These are phyloP conservation scores for Takakia lepidozioides DNA, from an alignment of 225 moss, liverwort and hornwort genomes.

Conservation along the genomic window DNA sequence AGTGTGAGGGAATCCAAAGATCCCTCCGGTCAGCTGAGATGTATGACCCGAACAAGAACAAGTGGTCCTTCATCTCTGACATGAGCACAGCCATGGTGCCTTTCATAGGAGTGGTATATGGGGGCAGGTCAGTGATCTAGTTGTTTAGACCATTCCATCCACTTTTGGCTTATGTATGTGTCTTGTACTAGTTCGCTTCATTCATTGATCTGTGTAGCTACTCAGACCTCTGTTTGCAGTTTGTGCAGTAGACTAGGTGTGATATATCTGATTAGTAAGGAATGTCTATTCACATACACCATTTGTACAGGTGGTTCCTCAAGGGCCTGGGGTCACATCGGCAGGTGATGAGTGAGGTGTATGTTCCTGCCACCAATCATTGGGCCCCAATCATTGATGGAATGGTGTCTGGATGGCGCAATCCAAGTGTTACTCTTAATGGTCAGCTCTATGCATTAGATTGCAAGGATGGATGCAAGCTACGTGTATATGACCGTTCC, in stretches of 20 bases:
- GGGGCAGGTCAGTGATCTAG: conserved; percentile 55
- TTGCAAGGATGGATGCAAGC: conserved; percentile 92
- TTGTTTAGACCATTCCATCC: too few relatives aligned
- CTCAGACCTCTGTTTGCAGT: too few relatives aligned
- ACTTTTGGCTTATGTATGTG: too few relatives aligned
- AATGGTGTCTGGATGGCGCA: conserved; percentile 92
- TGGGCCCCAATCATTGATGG: conserved; percentile 94
- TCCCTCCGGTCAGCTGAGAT: conserved; percentile 92
- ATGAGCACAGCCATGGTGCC: conserved; percentile 99
- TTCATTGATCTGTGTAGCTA: too few relatives aligned
- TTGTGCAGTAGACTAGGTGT: too few relatives aligned
- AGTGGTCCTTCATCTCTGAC: conserved; percentile 88
- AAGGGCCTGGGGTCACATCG: conserved; percentile 84
- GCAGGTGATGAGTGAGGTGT: conserved; percentile 96
- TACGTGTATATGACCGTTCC: conserved; percentile 77
- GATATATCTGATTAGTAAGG: too few relatives aligned
- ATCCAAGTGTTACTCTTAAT: conserved; percentile 85
- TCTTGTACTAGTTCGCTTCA: too few relatives aligned
- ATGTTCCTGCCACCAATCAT: conserved; percentile 88
- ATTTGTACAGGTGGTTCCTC: conserved; percentile 93
- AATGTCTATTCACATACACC: too few relatives aligned
- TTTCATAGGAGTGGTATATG: conserved; percentile 95
- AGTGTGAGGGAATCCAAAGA: conserved; percentile 87
- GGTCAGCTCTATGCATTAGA: conserved; percentile 92
- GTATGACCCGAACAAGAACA: conserved; percentile 95